Percentiles rank a stretch among this genome's conserved stretches.
phyloP scores from a whole-genome alignment of 257 asterid species.

The Jacaranda mimosifolia region DNA sequence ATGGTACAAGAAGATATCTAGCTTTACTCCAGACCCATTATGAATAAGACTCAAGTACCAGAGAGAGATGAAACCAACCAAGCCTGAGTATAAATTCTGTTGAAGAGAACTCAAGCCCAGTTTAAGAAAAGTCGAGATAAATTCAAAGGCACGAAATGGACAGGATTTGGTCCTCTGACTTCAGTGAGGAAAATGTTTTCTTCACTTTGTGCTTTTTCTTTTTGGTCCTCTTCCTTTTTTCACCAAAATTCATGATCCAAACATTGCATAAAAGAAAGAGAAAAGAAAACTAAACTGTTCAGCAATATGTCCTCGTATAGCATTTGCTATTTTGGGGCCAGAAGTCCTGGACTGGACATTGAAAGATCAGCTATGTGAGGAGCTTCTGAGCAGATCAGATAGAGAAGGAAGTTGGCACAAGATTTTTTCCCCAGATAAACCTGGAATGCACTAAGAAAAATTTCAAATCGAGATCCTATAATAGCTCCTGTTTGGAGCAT shows the following conservation, averaged over 20 bases:
- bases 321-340: background rate
- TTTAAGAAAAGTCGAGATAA: too few relatives aligned
- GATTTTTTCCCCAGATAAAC: background rate
- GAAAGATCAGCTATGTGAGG: background rate
- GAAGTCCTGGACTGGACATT: background rate
- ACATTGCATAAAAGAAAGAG: background rate
- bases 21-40: background rate
- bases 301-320: background rate
- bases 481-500: background rate
- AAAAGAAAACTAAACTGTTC: background rate
- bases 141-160: background rate
- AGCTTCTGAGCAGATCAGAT: background rate
- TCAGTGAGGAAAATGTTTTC: background rate
- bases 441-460: background rate
- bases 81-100: background rate
- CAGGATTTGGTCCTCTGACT: background rate
- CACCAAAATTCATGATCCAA: background rate
- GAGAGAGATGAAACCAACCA: background rate
- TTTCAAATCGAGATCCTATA: background rate
- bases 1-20: background rate
- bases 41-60: background rate
- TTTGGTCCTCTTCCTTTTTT: background rate
- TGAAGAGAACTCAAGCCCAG: constrained; percentile 11
- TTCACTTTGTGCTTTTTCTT: background rate
- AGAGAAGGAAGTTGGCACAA: background rate